Conservation (phyloP, 2,329 filamentous ascomycete genomes). For the Sporothrix brasiliensis region DNA sequence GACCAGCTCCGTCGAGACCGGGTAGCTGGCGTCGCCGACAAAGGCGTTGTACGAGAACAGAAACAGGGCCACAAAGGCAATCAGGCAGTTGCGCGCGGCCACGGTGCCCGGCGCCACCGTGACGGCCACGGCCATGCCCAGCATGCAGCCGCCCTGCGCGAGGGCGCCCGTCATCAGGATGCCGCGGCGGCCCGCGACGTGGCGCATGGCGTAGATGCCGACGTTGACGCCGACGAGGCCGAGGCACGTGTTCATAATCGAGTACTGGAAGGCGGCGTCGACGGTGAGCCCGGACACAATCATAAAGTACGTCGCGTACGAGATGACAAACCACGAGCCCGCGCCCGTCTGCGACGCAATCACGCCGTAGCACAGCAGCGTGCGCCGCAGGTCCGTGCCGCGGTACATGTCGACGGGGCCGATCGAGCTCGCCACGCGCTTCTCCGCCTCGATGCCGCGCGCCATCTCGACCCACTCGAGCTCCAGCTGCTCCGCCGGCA, state of each 20-base stretch:
- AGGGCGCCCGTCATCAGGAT: conserved; percentile 53
- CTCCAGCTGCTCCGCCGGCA: conserved; percentile 43
- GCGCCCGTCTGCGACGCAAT: conserved; percentile 51
- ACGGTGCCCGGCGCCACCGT: conserved; percentile 40
- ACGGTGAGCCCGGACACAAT: conserved; percentile 47
- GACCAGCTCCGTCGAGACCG: conserved; percentile 49
- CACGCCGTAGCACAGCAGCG: conserved; percentile 53
- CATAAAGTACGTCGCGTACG: conserved; percentile 55
- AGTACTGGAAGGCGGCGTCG: conserved; percentile 52
- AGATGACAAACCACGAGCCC: conserved; percentile 56
- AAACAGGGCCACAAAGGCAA: conserved; percentile 45
- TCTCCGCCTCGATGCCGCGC: conserved; percentile 46
- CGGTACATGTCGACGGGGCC: conserved; percentile 47
- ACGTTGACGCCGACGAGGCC: conserved; percentile 54
- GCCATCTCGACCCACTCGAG: conserved; percentile 48
- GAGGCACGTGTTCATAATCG: conserved; percentile 54
- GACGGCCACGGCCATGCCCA: conserved; percentile 49
- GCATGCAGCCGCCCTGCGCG: conserved; percentile 49
- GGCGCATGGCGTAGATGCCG: conserved; percentile 53
- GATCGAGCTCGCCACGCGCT: conserved; percentile 41
- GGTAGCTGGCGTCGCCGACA: conserved; percentile 48
- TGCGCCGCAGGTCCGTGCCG: conserved; percentile 52
- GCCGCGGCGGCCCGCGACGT: conserved; percentile 50
- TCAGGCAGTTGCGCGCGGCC: conserved; percentile 42
- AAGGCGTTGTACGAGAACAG: conserved; percentile 46